Conservation (phyloP, 2,329 filamentous ascomycete genomes). For the Neofusicoccum cordaticola region DNA sequence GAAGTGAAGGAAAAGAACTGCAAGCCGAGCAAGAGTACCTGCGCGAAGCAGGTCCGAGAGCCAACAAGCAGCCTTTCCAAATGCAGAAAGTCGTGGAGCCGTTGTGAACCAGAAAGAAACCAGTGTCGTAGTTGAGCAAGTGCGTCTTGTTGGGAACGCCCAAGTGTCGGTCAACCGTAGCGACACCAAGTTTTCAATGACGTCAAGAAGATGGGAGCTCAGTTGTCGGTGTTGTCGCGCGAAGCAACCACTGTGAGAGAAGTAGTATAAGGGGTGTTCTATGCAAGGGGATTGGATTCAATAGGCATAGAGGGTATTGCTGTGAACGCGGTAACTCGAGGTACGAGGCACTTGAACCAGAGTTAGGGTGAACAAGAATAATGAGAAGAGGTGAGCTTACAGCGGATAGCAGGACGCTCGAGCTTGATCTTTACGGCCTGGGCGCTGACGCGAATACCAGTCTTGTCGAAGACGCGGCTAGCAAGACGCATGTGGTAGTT, state of each 20-base stretch:
- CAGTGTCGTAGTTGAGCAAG: not conserved
- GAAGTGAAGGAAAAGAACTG: not conserved
- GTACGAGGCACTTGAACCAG: not conserved
- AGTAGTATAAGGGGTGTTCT: not conserved
- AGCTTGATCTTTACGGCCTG: slow-evolving; percentile 46
- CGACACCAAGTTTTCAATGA: not conserved
- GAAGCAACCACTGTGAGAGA: not conserved
- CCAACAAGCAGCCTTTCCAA: not conserved
- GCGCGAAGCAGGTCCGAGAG: not conserved
- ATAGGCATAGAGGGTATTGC: not conserved
- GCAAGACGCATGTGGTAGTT: slow-evolving; percentile 48
- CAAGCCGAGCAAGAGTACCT: not conserved
- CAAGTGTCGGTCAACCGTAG: not conserved
- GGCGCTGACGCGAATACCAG: slow-evolving; percentile 44
- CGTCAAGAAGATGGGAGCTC: not conserved
- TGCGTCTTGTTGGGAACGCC: not conserved
- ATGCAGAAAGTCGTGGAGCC: not conserved
- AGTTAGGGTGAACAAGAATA: not conserved
- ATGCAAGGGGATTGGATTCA: too few relatives aligned
- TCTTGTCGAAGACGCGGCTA: slow-evolving; percentile 49
- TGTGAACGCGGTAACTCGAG: not conserved
- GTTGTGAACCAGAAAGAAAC: not conserved
- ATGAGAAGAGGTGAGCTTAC: not conserved
- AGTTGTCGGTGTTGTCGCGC: not conserved
- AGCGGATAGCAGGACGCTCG: not conserved